These are phyloP conservation scores for Alternaria burnsii DNA, from an alignment of 2,329 filamentous ascomycete species.

Conservation along the genomic window DNA sequence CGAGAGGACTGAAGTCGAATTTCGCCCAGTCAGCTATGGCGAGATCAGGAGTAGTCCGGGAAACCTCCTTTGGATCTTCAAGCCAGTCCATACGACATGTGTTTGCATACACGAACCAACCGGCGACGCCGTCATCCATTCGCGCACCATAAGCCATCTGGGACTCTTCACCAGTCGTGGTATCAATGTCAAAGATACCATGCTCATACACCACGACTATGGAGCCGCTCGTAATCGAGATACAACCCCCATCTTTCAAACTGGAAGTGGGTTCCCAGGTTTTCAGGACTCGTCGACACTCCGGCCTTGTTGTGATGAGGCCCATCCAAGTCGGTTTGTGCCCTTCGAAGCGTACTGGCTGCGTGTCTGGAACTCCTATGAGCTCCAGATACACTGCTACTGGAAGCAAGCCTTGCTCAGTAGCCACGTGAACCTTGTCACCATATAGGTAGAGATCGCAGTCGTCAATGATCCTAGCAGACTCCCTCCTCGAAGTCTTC, in stretches of 20 bases:
- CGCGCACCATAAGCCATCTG: constrained; percentile 8
- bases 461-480: constrained; percentile 18
- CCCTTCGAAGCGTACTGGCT: constrained; percentile 28
- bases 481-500: neutral
- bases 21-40: constrained; percentile 8
- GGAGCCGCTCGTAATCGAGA: neutral
- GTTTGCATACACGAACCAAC: constrained; percentile 13
- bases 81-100: constrained; percentile 14
- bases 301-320: neutral
- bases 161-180: neutral
- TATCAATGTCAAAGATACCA: constrained; percentile 3
- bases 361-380: constrained; percentile 23
- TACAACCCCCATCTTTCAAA: neutral
- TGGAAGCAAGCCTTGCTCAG: constrained; percentile 25
- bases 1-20: constrained; percentile 11
- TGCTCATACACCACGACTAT: neutral
- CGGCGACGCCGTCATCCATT: constrained; percentile 3
- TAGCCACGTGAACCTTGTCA: constrained; percentile 25
- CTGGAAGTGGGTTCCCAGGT: neutral
- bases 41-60: neutral
- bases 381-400: constrained; percentile 26
- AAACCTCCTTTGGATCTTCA: neutral
- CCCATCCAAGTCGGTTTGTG: constrained; percentile 26
- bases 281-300: neutral
- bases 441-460: constrained; percentile 30